Conservation (phyloP, 1,284 basidiomycete species). For the Fomitiporia mediterranea region DNA sequence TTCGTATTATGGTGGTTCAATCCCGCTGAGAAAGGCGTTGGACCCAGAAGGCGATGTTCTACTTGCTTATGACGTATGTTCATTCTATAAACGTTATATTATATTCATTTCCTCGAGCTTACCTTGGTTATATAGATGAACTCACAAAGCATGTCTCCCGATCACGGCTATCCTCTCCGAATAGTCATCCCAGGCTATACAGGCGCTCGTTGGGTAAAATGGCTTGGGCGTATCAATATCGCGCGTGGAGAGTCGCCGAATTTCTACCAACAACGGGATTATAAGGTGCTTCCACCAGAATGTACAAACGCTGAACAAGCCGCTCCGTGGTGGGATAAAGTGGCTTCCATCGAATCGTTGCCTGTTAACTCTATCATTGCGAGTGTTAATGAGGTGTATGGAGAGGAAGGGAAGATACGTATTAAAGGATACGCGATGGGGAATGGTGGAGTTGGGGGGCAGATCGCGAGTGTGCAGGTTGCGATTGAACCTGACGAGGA, state of each 20-base stretch:
- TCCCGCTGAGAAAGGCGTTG: slow-evolving; percentile 48
- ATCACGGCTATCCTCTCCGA: slow-evolving; percentile 68
- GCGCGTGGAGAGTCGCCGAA: slow-evolving; percentile 53
- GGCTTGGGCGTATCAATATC: slow-evolving; percentile 59
- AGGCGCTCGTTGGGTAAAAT: slow-evolving; percentile 77
- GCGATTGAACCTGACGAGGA: slow-evolving; percentile 25
- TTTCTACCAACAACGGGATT: slow-evolving; percentile 65
- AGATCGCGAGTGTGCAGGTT: slow-evolving; percentile 47
- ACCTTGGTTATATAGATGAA: slow-evolving; percentile 50
- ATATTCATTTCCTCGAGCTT: slow-evolving; percentile 8
- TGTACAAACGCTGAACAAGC: slow-evolving; percentile 35
- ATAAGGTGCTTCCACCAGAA: slow-evolving; percentile 57
- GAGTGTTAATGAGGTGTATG: slow-evolving; percentile 32
- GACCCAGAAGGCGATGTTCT: slow-evolving; percentile 45
- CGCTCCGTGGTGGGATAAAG: slow-evolving; percentile 41
- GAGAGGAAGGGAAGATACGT: slow-evolving; percentile 28
- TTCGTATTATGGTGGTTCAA: slow-evolving; percentile 55
- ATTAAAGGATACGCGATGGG: slow-evolving; percentile 57
- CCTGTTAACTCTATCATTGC: slow-evolving; percentile 61
- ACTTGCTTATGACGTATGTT: slow-evolving; percentile 55
- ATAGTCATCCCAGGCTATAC: slow-evolving; percentile 65
- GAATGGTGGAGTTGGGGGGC: slow-evolving; percentile 36
- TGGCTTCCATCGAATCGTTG: slow-evolving; percentile 56
- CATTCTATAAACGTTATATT: not conserved
- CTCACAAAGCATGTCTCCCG: slow-evolving; percentile 49